These are phyloP conservation scores for Aureobasidium musti DNA, from an alignment of 2,329 filamentous ascomycete species.

Conservation along the genomic window DNA sequence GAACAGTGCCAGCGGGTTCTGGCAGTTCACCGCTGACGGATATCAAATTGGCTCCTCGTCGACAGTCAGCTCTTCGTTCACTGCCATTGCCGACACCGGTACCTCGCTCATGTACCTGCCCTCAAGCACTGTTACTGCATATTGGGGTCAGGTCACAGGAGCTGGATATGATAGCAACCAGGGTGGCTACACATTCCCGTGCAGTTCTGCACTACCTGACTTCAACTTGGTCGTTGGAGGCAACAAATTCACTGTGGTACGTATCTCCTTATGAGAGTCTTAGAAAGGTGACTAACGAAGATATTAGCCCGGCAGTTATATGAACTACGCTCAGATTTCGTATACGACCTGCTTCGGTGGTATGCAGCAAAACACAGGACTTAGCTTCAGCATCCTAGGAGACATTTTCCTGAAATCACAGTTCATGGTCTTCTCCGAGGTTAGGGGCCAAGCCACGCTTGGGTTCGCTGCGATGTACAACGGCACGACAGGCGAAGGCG, in stretches of 20 bases:
- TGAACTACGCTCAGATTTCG: constrained; percentile 55
- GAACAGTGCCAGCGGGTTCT: constrained; percentile 62
- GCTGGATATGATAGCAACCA: constrained; percentile 43
- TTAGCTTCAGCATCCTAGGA: constrained; percentile 67
- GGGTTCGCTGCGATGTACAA: constrained; percentile 29
- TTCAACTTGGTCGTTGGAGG: constrained; percentile 57
- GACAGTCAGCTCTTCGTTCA: constrained; percentile 47
- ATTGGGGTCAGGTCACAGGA: constrained; percentile 45
- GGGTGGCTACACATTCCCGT: constrained; percentile 49
- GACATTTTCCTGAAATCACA: constrained; percentile 75
- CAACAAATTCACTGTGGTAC: constrained; percentile 32
- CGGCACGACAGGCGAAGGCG: constrained; percentile 37
- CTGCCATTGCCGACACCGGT: constrained; percentile 68
- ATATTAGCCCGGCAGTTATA: constrained; percentile 37
- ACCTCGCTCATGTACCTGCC: constrained; percentile 64
- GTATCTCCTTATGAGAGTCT: neutral
- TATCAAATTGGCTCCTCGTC: constrained; percentile 56
- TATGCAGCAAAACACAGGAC: constrained; percentile 57
- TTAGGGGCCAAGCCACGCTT: constrained; percentile 18
- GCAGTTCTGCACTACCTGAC: constrained; percentile 43
- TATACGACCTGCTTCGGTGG: constrained; percentile 64
- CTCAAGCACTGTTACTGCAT: constrained; percentile 45
- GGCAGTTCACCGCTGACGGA: constrained; percentile 60
- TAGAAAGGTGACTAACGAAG: neutral
- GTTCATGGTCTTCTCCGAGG: constrained; percentile 64